Evolutionary conservation across 768 basidiomycete species (phyloP).

Genomic region (Boletus pseudo-olivaceus): DNA sequence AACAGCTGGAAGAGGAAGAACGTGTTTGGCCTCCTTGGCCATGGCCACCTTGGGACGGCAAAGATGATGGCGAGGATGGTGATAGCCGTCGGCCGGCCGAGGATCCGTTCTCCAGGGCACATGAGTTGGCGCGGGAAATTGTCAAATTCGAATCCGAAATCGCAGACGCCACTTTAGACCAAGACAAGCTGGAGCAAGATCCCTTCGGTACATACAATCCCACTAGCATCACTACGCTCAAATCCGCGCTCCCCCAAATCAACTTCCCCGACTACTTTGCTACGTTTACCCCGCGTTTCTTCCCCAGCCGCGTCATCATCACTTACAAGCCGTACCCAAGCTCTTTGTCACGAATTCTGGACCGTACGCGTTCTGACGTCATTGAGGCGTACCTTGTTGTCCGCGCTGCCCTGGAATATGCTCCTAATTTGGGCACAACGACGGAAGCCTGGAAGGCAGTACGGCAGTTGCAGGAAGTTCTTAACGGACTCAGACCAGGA

Average conservation of each 20-base stretch:
- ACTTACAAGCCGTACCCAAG: slow-evolving; percentile 76
- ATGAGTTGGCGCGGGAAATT: slow-evolving; percentile 64
- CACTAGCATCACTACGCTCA: slow-evolving; percentile 63
- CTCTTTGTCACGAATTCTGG: slow-evolving; percentile 66
- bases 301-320: slow-evolving; percentile 73
- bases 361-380: slow-evolving; percentile 61
- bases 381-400: slow-evolving; percentile 85
- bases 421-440: slow-evolving; percentile 66
- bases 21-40: slow-evolving; percentile 75
- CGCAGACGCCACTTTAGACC: slow-evolving; percentile 75
- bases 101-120: slow-evolving; percentile 44
- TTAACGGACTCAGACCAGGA: slow-evolving; percentile 86
- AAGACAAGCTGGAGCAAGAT: slow-evolving; percentile 73
- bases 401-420: slow-evolving; percentile 66
- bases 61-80: slow-evolving; percentile 47
- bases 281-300: slow-evolving; percentile 73
- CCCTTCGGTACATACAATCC: slow-evolving; percentile 91
- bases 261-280: slow-evolving; percentile 85
- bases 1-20: slow-evolving; percentile 33
- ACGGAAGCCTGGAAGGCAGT: slow-evolving; percentile 80
- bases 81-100: slow-evolving; percentile 34
- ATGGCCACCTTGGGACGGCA: slow-evolving; percentile 81
- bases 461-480: slow-evolving; percentile 61
- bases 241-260: slow-evolving; percentile 66
- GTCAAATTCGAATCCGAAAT: slow-evolving; percentile 76